These are phyloP conservation scores for Avicennia marina DNA, from an alignment of 257 asterid species.

Conservation along the genomic window DNA sequence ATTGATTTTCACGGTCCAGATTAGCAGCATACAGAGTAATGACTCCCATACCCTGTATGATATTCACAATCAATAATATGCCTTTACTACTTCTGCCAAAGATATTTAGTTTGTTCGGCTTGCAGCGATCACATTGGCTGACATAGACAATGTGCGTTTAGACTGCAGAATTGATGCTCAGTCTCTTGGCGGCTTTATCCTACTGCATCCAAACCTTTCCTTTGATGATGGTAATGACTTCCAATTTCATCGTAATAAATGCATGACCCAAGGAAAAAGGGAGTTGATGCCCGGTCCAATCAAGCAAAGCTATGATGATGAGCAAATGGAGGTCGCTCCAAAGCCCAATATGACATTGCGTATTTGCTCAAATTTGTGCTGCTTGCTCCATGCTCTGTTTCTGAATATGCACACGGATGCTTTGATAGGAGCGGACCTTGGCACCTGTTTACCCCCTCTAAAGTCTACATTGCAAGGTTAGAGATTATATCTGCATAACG, in stretches of 20 bases:
- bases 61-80: not conserved
- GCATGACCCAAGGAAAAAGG: not conserved
- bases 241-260: not conserved
- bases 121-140: not conserved
- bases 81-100: not conserved
- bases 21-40: conserved; percentile 13
- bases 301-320: no score
- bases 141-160: not conserved
- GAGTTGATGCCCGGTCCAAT: no score
- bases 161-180: not conserved
- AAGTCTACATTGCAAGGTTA: no score
- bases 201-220: not conserved
- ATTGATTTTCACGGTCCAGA: not conserved
- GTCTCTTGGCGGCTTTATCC: not conserved
- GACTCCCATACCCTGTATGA: not conserved
- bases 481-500: no score
- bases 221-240: not conserved
- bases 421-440: not conserved
- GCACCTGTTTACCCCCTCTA: not conserved
- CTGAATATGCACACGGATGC: not conserved
- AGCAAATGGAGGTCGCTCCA: not conserved
- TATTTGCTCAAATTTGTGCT: not conserved
- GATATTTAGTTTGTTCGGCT: not conserved
- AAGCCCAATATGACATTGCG: not conserved
- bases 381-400: not conserved